Evolutionary conservation across 1,284 basidiomycete genomes (phyloP), one percentile per base, ranked within the genome.

Genomic region (Hemileia vastatrix): DNA sequence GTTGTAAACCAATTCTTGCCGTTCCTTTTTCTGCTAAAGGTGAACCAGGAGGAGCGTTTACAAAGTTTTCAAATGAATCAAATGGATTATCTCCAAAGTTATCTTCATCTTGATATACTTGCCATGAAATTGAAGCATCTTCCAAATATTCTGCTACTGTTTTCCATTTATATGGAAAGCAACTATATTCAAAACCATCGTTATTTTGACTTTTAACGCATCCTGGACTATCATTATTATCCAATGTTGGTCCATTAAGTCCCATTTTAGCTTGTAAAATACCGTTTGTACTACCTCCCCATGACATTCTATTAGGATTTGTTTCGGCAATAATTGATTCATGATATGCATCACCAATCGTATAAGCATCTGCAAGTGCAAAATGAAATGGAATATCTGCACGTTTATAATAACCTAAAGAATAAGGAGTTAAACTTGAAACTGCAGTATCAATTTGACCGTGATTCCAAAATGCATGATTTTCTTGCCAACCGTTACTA

Each of bases 351-450:
- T 72, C 71, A 9, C 56, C 67, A 13, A 71, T 50, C 0, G 66
- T 68, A 60, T 66, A 72, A 6, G 54, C 65, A n/a, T 72, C 71
- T 3, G 71, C 71, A 1, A 71, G 36, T 32, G 65, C 67, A 54
- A 68, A 72, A 33, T 71, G 69, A 6, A 67, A 61, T 8, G 70
- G 69, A 19, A 72, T 50, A 64, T 72, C 71, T 15, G 65, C 27
- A 13, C 67, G 66, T 40, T 64, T 59, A 57, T 63, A 70, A 59
- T 72, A 67, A 44, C 67, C 71, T 31, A 70, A 61, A 23, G 69
- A 71, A 51, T 66, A 70, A 9, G 70, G 67, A 4, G 69, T 67
- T 58, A 72, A 70, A 56, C 70, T 72, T 48, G 65, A n/a, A n/a
- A n/a, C n/a, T n/a, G n/a, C n/a, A n/a, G n/a, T n/a, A n/a, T n/a